These are phyloP conservation scores for Calonectria crousiana DNA, from an alignment of 2,329 filamentous ascomycete genomes.

Conservation along the genomic window DNA sequence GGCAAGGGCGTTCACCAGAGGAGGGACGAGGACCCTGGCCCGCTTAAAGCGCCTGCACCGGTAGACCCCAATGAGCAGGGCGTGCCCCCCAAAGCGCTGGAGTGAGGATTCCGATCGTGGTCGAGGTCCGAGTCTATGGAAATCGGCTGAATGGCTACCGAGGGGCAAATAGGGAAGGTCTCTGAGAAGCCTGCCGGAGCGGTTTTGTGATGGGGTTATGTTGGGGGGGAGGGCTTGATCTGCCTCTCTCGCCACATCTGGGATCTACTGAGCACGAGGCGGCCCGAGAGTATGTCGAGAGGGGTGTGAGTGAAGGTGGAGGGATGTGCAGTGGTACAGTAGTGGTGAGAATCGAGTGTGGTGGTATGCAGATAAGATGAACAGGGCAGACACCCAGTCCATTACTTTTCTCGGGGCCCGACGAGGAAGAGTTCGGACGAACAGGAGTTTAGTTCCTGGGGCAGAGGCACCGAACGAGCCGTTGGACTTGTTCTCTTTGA, in stretches of 20 bases:
- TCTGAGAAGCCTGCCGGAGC: slow-evolving; percentile 4
- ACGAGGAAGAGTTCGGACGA: slow-evolving; percentile 33
- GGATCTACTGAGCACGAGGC: slow-evolving; percentile 26
- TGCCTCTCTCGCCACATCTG: slow-evolving; percentile 26
- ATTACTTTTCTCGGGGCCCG: slow-evolving; percentile 32
- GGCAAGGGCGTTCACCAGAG: slow-evolving; percentile 13
- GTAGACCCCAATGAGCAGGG: slow-evolving; percentile 11
- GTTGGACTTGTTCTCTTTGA: slow-evolving; percentile 21
- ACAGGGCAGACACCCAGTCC: slow-evolving; percentile 33
- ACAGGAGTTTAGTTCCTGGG: slow-evolving; percentile 33
- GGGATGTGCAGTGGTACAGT: slow-evolving; percentile 28
- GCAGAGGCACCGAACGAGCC: slow-evolving; percentile 31
- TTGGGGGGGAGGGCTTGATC: slow-evolving; percentile 17
- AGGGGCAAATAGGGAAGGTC: slow-evolving; percentile 24
- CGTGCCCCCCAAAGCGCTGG: slow-evolving; percentile 4
- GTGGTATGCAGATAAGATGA: slow-evolving; percentile 32
- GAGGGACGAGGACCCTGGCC: slow-evolving; percentile 14
- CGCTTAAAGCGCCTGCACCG: neutral
- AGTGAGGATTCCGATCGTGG: slow-evolving; percentile 10
- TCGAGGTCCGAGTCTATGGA: slow-evolving; percentile 14
- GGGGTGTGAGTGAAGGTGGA: slow-evolving; percentile 13
- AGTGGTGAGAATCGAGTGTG: slow-evolving; percentile 19
- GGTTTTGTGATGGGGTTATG: neutral
- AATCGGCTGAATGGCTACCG: slow-evolving; percentile 23
- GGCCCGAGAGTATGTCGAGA: slow-evolving; percentile 23